These are phyloP conservation scores for Dorcoceras hygrometricum DNA, from an alignment of 257 asterid genomes.

Conservation along the genomic window DNA sequence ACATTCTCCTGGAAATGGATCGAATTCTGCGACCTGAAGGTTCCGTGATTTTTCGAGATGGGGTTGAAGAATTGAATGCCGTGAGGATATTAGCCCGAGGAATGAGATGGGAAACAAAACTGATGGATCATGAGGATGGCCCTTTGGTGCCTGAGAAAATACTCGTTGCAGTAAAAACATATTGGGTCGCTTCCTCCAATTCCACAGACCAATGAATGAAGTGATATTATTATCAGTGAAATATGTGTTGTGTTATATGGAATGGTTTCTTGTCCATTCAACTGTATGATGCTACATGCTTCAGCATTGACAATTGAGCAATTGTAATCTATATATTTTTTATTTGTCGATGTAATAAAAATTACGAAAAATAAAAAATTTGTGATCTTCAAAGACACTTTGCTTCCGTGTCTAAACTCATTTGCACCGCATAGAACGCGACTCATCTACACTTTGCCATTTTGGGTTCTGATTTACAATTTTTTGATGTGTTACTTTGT, in stretches of 20 bases:
- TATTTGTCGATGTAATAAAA: not conserved
- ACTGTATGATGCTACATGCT: constrained; percentile 3
- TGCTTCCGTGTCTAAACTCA: not conserved
- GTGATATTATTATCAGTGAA: not conserved
- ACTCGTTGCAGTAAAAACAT: constrained; percentile 64
- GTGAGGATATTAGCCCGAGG: constrained; percentile 65
- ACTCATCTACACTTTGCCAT: too few species aligned
- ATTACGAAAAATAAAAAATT: too few species aligned
- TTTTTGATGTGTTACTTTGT: too few species aligned
- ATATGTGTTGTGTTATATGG: constrained; percentile 2
- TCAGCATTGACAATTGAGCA: constrained; percentile 16
- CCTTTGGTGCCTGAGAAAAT: constrained; percentile 87
- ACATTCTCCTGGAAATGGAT: constrained; percentile 87
- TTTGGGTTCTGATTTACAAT: too few species aligned
- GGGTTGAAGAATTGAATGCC: constrained; percentile 66
- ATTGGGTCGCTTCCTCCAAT: constrained; percentile 48
- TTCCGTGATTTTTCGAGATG: constrained; percentile 63
- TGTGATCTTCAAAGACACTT: not conserved
- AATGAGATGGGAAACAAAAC: constrained; percentile 76
- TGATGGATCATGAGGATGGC: constrained; percentile 88
- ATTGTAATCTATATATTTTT: not conserved
- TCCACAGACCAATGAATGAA: constrained; percentile 43
- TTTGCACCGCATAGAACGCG: not conserved
- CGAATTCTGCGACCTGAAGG: constrained; percentile 89
- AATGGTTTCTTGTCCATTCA: constrained; percentile 1